phyloP scores from a whole-genome alignment of 2,329 filamentous ascomycete species.

The Microcyclospora tardicrescens region DNA sequence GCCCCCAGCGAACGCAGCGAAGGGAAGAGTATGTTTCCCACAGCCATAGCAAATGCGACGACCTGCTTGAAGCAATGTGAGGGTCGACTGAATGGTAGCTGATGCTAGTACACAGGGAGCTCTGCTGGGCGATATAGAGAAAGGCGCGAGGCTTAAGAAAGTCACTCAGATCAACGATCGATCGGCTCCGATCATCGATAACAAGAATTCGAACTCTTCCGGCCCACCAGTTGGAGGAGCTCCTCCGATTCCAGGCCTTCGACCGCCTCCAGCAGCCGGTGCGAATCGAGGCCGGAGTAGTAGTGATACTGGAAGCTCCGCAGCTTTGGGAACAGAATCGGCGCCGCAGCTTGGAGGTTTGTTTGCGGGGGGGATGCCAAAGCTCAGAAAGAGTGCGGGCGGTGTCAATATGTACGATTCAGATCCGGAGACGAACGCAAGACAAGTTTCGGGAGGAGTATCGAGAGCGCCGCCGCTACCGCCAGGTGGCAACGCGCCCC shows the following conservation, averaged over 20 bases:
- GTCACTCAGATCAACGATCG: conserved; percentile 75
- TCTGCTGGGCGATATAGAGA: conserved; percentile 74
- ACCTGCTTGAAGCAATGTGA: neutral
- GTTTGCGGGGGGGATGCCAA: conserved; percentile 91
- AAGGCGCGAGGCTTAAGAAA: conserved; percentile 70
- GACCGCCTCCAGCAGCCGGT: conserved; percentile 52
- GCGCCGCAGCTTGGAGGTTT: conserved; percentile 76
- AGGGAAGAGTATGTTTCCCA: conserved; percentile 46
- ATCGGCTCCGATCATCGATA: conserved; percentile 61
- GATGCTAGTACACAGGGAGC: conserved; percentile 49
- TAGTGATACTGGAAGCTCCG: conserved; percentile 50
- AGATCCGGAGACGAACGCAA: conserved; percentile 53
- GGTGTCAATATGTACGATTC: conserved; percentile 52
- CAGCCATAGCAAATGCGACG: too few relatives aligned
- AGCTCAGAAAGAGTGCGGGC: conserved; percentile 66
- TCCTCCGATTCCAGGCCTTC: conserved; percentile 65
- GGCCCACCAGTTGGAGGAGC: conserved; percentile 58
- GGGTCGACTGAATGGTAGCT: neutral
- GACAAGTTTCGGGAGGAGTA: conserved; percentile 41
- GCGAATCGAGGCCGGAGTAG: conserved; percentile 64
- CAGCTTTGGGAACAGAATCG: conserved; percentile 40
- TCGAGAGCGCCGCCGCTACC: conserved; percentile 23
- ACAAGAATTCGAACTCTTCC: conserved; percentile 37
- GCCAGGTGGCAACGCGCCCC: conserved; percentile 26
- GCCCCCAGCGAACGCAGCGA: conserved; percentile 42